These are phyloP conservation scores for Eucalyptus rudis DNA, from an alignment of 345 rosid genomes.

Conservation along the genomic window DNA sequence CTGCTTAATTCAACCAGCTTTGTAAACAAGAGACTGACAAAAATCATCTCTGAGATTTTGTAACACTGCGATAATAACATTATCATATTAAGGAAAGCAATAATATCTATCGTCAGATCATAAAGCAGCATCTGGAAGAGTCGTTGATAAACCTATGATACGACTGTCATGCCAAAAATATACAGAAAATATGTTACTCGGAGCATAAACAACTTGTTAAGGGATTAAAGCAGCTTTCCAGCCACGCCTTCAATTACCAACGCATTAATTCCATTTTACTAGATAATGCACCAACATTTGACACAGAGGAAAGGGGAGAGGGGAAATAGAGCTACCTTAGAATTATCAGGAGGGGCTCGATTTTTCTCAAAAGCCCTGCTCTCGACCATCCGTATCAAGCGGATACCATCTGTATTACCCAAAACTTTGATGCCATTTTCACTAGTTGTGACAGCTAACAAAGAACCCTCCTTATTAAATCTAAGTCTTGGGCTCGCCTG, in stretches of 20 bases:
- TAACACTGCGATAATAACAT: background rate
- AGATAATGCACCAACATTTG: background rate
- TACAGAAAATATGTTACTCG: background rate
- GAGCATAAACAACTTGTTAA: background rate
- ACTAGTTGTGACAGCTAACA: slow-evolving; percentile 42
- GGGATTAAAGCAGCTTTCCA: background rate
- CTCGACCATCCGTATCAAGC: slow-evolving; percentile 27
- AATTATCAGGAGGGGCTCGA: slow-evolving; percentile 23
- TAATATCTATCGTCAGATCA: background rate
- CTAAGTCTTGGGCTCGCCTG: slow-evolving; percentile 54
- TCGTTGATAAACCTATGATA: background rate
- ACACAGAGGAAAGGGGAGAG: background rate
- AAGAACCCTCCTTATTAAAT: slow-evolving; percentile 55
- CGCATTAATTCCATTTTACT: background rate
- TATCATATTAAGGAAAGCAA: background rate
- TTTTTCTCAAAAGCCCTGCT: slow-evolving; percentile 22
- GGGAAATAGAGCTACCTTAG: slow-evolving; percentile 17
- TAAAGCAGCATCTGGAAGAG: background rate
- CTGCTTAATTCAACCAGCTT: background rate
- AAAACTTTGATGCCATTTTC: slow-evolving; percentile 50
- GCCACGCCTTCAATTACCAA: background rate
- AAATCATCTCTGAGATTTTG: background rate
- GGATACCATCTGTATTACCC: slow-evolving; percentile 35
- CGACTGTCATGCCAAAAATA: background rate
- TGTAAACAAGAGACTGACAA: background rate